A percentile compares a stretch with the other conserved stretches of the same genome.
phyloP scores from a whole-genome alignment of 257 asterid genomes.

The Avicennia marina region DNA sequence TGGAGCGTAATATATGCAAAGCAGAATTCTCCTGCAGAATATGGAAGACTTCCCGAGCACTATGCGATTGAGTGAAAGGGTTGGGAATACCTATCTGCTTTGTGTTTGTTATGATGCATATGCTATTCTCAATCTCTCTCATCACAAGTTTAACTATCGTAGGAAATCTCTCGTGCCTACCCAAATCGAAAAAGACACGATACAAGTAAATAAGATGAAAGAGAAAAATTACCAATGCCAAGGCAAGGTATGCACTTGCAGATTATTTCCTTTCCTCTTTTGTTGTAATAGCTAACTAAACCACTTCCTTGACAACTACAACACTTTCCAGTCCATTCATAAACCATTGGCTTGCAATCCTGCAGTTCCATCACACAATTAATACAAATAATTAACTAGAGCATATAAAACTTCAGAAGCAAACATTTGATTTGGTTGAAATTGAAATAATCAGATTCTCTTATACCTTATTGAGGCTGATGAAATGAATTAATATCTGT shows the following conservation, averaged over 20 bases:
- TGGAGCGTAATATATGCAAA: conserved; percentile 1
- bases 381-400: not conserved
- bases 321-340: conserved; percentile 97
- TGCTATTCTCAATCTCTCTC: conserved; percentile 3
- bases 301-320: conserved; percentile 96
- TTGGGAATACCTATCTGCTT: not conserved
- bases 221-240: conserved; percentile 63
- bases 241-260: conserved; percentile 96
- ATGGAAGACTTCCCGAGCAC: not conserved
- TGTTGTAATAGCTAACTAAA: conserved; percentile 72
- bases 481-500: not conserved
- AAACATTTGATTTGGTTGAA: not conserved
- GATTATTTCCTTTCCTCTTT: conserved; percentile 74
- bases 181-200: not conserved
- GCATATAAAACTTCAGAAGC: not conserved
- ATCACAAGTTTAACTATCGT: not conserved
- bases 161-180: not conserved
- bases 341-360: conserved; percentile 88
- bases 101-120: not conserved
- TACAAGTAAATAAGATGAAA: not conserved
- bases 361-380: conserved; percentile 17
- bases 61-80: not conserved
- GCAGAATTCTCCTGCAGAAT: conserved; percentile 4
- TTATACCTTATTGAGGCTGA: not conserved
- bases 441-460: not conserved